Base-by-base conservation (phyloP, 2,329 filamentous ascomycete species). In the Talaromyces sp. region DNA sequence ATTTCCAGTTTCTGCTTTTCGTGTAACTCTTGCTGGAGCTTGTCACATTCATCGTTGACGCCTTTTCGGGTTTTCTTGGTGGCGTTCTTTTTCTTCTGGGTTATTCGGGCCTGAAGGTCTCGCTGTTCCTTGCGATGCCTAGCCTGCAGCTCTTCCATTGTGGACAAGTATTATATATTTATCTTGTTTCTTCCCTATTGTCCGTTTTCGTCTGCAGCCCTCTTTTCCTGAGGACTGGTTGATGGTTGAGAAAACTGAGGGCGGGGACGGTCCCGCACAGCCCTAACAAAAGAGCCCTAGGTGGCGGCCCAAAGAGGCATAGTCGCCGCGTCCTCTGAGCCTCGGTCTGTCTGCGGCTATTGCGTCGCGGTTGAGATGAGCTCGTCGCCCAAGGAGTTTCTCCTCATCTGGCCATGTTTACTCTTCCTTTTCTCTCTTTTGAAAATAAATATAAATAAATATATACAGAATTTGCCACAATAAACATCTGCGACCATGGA, bases 41-140 rank as follows among this genome's bases (percentile, higher is more conserved):
- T 72, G 22, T 84, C 84, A 71, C 85, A 88, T 69, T 88, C 85
- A 66, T 88, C 85, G 65, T 86, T 87, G 47, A 93, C 81, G 30
- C 88, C 87, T 73, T 89, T 87, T 56, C 85, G 81, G 9, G 85
- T 87, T 75, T 87, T 88, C 78, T 98, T 99, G 54, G 89, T 96
- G 17, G 95, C 93, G 68, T 90, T 89, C 81, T 97, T 98, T 82
- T 97, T 99, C 83, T 97, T 98, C 78, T 89, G 92, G 5, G 91
- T 97, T 71, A 96, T 87, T 63, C 89, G 88, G 57, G 86, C 84
- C 74, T 96, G 91, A 28, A 99, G 83, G 64, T 98, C 93, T 68
- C 88, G 88, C 74, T 90, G 87, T 78, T 99, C 93, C 76, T 91
- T 95, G 69, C 91, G 88, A 74, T 99, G 95, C 54, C 88, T 89